These are phyloP conservation scores for Leccinum pachyderme DNA, from an alignment of 1,284 basidiomycete genomes.

Conservation along the genomic window DNA sequence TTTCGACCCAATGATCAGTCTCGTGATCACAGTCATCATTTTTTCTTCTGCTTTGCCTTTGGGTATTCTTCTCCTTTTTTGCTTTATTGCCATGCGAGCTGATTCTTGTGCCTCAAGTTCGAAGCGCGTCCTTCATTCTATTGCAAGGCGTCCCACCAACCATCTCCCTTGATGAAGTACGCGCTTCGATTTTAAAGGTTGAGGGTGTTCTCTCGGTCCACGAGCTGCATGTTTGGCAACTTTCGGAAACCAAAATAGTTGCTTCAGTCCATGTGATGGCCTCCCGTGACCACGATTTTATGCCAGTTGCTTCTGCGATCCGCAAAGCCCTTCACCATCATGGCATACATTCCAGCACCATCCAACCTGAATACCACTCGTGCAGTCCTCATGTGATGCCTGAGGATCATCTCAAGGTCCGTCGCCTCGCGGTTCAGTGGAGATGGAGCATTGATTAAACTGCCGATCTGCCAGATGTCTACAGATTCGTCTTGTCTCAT, in stretches of 20 bases:
- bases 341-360: slow-evolving; percentile 93
- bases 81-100: slow-evolving; percentile 13
- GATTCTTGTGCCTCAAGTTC: slow-evolving; percentile 50
- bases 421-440: slow-evolving; percentile 3
- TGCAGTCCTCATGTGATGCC: slow-evolving; percentile 26
- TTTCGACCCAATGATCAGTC: slow-evolving; percentile 91
- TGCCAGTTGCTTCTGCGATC: slow-evolving; percentile 85
- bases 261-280: slow-evolving; percentile 96
- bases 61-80: slow-evolving; percentile 48
- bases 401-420: slow-evolving; percentile 47
- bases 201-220: slow-evolving; percentile 91
- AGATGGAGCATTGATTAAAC: not conserved
- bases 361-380: slow-evolving; percentile 76
- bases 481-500: slow-evolving; percentile 50
- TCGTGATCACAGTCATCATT: slow-evolving; percentile 96
- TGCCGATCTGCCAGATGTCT: slow-evolving; percentile 30
- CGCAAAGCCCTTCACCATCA: slow-evolving; percentile 82
- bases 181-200: slow-evolving; percentile 74
- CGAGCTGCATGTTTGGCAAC: slow-evolving; percentile 96
- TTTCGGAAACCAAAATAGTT: slow-evolving; percentile 86
- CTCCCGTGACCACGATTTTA: slow-evolving; percentile 80
- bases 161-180: slow-evolving; percentile 86
- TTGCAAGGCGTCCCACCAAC: slow-evolving; percentile 92
- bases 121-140: slow-evolving; percentile 94
- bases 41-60: slow-evolving; percentile 94